A percentile compares a stretch with the other conserved stretches of the same genome.
phyloP scores from a whole-genome alignment of 495 filamentous ascomycete genomes.

The Astrothelium macrocarpum region DNA sequence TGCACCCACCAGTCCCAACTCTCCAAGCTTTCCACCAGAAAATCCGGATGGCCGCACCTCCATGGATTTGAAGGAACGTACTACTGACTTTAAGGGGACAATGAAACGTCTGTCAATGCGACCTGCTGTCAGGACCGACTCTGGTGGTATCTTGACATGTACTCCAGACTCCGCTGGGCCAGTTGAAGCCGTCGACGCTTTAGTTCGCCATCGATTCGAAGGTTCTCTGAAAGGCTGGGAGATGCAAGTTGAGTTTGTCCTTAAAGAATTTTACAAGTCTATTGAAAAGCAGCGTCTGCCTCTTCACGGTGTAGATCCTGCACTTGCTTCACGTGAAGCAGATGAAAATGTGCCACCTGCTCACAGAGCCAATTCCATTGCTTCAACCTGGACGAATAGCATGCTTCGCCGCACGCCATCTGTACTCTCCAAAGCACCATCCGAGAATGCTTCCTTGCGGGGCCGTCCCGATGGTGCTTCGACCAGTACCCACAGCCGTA shows the following conservation, averaged over 20 bases:
- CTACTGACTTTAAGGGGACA: conserved; percentile 18
- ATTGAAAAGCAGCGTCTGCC: conserved; percentile 80
- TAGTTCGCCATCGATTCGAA: conserved; percentile 70
- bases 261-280: conserved; percentile 85
- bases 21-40: conserved; percentile 19
- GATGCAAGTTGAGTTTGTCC: conserved; percentile 72
- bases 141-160: conserved; percentile 20
- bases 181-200: conserved; percentile 40
- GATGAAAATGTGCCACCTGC: not conserved
- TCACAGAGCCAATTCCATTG: conserved; percentile 29
- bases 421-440: conserved; percentile 78
- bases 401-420: conserved; percentile 80
- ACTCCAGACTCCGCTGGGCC: conserved; percentile 27
- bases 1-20: conserved; percentile 26
- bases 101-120: conserved; percentile 30
- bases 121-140: conserved; percentile 26
- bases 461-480: conserved; percentile 46
- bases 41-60: conserved; percentile 22
- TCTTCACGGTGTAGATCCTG: conserved; percentile 49
- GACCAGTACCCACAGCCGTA: conserved; percentile 24
- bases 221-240: conserved; percentile 79
- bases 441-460: conserved; percentile 58
- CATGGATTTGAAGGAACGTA: conserved; percentile 22
- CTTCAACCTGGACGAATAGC: conserved; percentile 25
- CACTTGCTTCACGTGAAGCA: not conserved